Evolutionary conservation across 2,329 filamentous ascomycete species (phyloP), one percentile per base, ranked within the genome.

Genomic region (Ceratocystis cubensis): DNA sequence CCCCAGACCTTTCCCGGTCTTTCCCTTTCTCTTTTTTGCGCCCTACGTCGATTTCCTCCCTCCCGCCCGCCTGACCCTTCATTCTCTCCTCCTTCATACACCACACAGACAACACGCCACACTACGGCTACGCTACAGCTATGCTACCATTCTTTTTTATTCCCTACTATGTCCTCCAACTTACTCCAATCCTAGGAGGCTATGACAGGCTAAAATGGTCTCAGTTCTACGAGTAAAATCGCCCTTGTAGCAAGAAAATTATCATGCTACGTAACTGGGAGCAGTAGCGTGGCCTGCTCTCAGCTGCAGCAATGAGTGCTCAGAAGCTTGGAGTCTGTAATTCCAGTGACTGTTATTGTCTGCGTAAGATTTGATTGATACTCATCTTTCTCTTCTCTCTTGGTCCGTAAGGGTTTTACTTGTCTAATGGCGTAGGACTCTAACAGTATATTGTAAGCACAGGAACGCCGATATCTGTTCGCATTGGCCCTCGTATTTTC

Each of bases 131-230:
- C 8, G 8, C 33, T 10, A 37, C 33, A 6, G 33, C 8, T 37
- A 37, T 10, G 33, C 33, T 10, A 37, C 33, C 33, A 10, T 37
- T 37, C 8, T 33, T 37, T 37, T 37, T 37, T 37, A 37, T 37
- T 37, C 33, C 2, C 8, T 37, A 2, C 7, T 10, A 6, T 8
- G 10, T 37, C 7, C 33, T 37, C n/a, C 46, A 50, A 22, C 46
- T n/a, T 50, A 50, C 46, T 22, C 46, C 46, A 50, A 50, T 8
- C 45, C 45, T 8, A 5, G 15, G 13, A 17, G 15, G 45, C 6
- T 20, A 50, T 30, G 25, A 57, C 50, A 57, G 50, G 50, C 50
- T 57, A 57, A 57, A 57, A 57, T 57, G 50, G 33, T 10, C 33
- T 37, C 8, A 10, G 33, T 37, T 37, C 7, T 37, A 10, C 33